Percentiles rank a stretch among this genome's conserved stretches.
These are phyloP conservation scores for Trichosporon sp. DNA, from an alignment of 1,284 basidiomycete species.

Conservation along the genomic window DNA sequence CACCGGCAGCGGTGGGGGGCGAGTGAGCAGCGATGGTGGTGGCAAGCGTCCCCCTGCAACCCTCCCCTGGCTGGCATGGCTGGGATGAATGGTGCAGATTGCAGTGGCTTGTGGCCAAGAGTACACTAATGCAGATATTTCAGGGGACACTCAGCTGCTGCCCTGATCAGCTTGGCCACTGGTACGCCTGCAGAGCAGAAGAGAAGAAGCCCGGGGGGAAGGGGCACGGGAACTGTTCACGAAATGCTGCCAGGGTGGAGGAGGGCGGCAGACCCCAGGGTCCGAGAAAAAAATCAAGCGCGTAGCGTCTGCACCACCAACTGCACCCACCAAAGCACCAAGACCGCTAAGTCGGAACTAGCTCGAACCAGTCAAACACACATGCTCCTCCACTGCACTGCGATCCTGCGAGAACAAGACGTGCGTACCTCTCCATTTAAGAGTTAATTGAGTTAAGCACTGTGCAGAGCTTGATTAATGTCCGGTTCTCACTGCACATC, in stretches of 20 bases:
- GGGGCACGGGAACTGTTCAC: not conserved
- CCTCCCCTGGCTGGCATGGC: not conserved
- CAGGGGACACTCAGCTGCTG: not conserved
- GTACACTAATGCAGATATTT: constrained; percentile 1
- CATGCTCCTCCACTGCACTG: not conserved
- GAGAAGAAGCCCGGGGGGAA: not conserved
- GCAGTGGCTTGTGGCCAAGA: constrained; percentile 20
- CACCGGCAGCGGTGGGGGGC: not conserved
- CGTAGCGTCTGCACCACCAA: not conserved
- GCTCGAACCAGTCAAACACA: constrained; percentile 5
- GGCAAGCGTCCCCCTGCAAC: not conserved
- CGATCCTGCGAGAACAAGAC: not conserved
- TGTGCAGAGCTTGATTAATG: not conserved
- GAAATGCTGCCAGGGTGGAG: not conserved
- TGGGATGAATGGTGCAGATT: constrained; percentile 2
- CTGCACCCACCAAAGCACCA: not conserved
- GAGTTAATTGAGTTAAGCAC: constrained; percentile 9
- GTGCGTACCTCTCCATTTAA: not conserved
- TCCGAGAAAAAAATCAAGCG: constrained; percentile 16
- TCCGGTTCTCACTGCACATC: constrained; percentile 5
- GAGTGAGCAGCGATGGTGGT: not conserved
- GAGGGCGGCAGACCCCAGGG: not conserved
- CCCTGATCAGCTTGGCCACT: constrained; percentile 12
- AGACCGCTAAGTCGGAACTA: not conserved
- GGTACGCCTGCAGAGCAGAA: not conserved